These are phyloP conservation scores for Candida freyschussii DNA, from an alignment of 1,139 yeast species.

Conservation along the genomic window DNA sequence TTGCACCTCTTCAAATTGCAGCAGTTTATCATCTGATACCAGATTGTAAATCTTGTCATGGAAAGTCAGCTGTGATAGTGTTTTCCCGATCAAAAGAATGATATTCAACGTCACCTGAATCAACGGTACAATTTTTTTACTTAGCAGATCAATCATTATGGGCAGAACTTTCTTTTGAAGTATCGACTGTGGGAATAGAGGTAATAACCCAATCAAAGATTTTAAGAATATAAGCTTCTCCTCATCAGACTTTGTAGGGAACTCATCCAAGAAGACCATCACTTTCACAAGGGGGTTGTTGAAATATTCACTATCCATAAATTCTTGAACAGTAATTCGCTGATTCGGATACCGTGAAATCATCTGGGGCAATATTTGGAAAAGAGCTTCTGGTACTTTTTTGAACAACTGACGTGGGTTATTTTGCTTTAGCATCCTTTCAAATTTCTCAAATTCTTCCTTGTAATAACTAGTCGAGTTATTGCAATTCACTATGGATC, in stretches of 20 bases:
- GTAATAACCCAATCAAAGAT: conserved; percentile 30
- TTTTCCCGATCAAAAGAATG: conserved; percentile 58
- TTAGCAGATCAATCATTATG: conserved; percentile 44
- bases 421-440: conserved; percentile 38
- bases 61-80: conserved; percentile 71
- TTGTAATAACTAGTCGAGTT: conserved; percentile 46
- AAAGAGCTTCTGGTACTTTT: conserved; percentile 41
- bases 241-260: conserved; percentile 63
- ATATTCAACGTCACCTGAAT: conserved; percentile 53
- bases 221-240: conserved; percentile 69
- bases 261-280: conserved; percentile 78
- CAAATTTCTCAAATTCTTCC: conserved; percentile 39
- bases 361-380: conserved; percentile 35
- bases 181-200: conserved; percentile 67
- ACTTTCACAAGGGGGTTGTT: conserved; percentile 79
- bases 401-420: conserved; percentile 45
- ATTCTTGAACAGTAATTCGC: conserved; percentile 27
- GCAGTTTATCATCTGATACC: conserved; percentile 34
- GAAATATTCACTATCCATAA: conserved; percentile 14
- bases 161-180: conserved; percentile 74
- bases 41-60: conserved; percentile 62
- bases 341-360: conserved; percentile 37
- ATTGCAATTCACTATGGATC: conserved; percentile 42
- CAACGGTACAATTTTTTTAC: conserved; percentile 34
- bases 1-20: conserved; percentile 46